These are phyloP conservation scores for Eucalyptus virginea DNA, from an alignment of 345 rosid species.

Conservation along the genomic window DNA sequence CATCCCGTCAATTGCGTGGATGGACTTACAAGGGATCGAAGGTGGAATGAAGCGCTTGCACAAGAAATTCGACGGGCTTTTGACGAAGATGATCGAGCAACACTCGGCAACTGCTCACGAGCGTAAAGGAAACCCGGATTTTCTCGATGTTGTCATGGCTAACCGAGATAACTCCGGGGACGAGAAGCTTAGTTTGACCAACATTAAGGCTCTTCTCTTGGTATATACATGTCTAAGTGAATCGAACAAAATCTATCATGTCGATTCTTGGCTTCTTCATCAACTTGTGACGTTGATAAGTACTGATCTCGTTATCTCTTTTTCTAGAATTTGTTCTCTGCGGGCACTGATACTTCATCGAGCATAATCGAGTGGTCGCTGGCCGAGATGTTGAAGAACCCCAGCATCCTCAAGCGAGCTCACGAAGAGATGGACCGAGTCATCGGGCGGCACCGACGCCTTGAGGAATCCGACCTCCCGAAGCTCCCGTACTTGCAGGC, in stretches of 20 bases:
- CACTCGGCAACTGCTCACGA: constrained; percentile 16
- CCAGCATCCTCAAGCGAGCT: constrained; percentile 20
- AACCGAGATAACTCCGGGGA: constrained; percentile 16
- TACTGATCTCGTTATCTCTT: neutral
- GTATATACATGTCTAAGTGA: constrained; percentile 1
- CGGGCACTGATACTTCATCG: constrained; percentile 67
- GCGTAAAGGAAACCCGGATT: constrained; percentile 33
- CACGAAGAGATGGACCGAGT: constrained; percentile 60
- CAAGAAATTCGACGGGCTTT: constrained; percentile 23
- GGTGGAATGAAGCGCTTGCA: constrained; percentile 52
- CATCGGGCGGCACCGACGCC: constrained; percentile 39
- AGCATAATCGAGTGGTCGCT: constrained; percentile 65
- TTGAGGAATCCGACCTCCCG: constrained; percentile 35
- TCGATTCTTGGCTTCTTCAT: neutral
- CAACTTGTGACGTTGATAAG: neutral
- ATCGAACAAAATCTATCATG: neutral
- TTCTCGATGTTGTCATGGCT: constrained; percentile 35
- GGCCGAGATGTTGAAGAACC: constrained; percentile 40
- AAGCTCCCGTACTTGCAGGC: constrained; percentile 43
- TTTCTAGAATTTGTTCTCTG: constrained; percentile 40
- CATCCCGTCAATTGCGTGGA: constrained; percentile 53
- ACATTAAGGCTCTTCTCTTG: constrained; percentile 55
- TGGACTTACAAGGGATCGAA: constrained; percentile 62
- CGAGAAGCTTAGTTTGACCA: constrained; percentile 22
- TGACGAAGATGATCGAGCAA: constrained; percentile 42